Evolutionary conservation across 2,329 filamentous ascomycete species (phyloP).

Genomic region (Botrytis galanthina): DNA sequence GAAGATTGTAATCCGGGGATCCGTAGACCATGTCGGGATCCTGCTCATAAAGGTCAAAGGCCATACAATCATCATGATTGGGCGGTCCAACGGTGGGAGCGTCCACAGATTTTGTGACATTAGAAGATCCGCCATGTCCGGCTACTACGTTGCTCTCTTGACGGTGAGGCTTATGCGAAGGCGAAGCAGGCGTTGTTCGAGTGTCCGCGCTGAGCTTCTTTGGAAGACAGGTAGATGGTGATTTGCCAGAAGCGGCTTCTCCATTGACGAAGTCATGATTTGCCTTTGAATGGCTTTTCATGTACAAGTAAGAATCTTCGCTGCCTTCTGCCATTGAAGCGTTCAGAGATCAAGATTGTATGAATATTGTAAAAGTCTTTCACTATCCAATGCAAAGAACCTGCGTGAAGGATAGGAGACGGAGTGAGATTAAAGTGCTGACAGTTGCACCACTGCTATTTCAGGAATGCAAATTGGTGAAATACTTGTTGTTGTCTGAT

Average conservation of each 20-base stretch:
- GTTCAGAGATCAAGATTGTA: background rate
- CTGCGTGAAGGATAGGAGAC: conserved; percentile 11
- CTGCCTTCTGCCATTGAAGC: conserved; percentile 16
- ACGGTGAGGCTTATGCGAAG: background rate
- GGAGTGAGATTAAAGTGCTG: conserved; percentile 14
- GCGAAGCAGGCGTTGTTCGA: background rate
- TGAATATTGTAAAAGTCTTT: conserved; percentile 8
- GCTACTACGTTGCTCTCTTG: background rate
- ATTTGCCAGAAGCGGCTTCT: background rate
- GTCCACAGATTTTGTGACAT: background rate
- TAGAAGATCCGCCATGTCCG: too few relatives aligned
- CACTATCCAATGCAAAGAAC: conserved; percentile 13
- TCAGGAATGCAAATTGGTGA: conserved; percentile 5
- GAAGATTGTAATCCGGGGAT: conserved; percentile 6
- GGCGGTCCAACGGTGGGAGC: background rate
- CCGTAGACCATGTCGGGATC: conserved; percentile 7
- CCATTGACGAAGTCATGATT: background rate
- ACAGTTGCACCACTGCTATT: conserved; percentile 12
- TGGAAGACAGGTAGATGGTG: background rate
- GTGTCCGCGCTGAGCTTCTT: conserved; percentile 6
- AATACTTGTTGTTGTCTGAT: conserved; percentile 13
- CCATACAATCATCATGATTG: conserved; percentile 13
- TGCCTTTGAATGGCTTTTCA: conserved; percentile 3
- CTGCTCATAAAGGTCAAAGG: conserved; percentile 21
- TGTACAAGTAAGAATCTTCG: conserved; percentile 19